A percentile compares a stretch with the other conserved stretches of the same genome.
Evolutionary conservation across 2,329 filamentous ascomycete genomes (phyloP).

Genomic region (Botrytis hyacinthi): DNA sequence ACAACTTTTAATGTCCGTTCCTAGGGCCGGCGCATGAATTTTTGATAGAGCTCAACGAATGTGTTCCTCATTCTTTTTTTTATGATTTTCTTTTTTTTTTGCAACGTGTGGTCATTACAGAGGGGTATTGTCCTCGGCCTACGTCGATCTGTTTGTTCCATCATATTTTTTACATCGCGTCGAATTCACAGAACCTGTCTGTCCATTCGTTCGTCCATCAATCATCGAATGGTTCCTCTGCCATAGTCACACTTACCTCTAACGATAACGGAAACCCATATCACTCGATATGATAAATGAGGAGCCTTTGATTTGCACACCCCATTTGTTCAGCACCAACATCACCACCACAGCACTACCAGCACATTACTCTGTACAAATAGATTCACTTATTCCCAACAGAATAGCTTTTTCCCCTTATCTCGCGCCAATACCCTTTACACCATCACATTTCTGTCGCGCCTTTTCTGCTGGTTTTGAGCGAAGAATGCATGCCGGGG

Average conservation of each 20-base stretch:
- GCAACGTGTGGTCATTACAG: slow-evolving; percentile 32
- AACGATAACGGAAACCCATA: slow-evolving; percentile 11
- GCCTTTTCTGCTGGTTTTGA: slow-evolving; percentile 16
- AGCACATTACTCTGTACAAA: slow-evolving; percentile 18
- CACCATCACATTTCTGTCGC: slow-evolving; percentile 12
- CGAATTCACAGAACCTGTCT: slow-evolving; percentile 15
- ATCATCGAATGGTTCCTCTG: slow-evolving; percentile 12
- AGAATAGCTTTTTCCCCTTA: slow-evolving; percentile 7
- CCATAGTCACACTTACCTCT: not conserved
- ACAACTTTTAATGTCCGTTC: slow-evolving; percentile 32
- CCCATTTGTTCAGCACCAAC: slow-evolving; percentile 12
- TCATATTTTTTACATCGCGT: slow-evolving; percentile 7
- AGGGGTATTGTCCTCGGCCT: slow-evolving; percentile 41
- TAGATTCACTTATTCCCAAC: slow-evolving; percentile 7
- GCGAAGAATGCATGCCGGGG: slow-evolving; percentile 14
- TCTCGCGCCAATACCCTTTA: slow-evolving; percentile 18
- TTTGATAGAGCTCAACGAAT: slow-evolving; percentile 31
- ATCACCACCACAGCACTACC: slow-evolving; percentile 18
- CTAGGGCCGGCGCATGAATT: slow-evolving; percentile 31
- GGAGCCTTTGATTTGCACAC: not conserved
- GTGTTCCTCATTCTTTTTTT: slow-evolving; percentile 22
- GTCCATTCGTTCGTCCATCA: slow-evolving; percentile 1
- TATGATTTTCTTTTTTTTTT: slow-evolving; percentile 29
- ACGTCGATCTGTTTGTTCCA: slow-evolving; percentile 23
- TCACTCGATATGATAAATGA: not conserved